Percentiles rank a stretch among this genome's conserved stretches.
These are phyloP conservation scores for Galerina sulciceps DNA, from an alignment of 768 basidiomycete species.

Conservation along the genomic window DNA sequence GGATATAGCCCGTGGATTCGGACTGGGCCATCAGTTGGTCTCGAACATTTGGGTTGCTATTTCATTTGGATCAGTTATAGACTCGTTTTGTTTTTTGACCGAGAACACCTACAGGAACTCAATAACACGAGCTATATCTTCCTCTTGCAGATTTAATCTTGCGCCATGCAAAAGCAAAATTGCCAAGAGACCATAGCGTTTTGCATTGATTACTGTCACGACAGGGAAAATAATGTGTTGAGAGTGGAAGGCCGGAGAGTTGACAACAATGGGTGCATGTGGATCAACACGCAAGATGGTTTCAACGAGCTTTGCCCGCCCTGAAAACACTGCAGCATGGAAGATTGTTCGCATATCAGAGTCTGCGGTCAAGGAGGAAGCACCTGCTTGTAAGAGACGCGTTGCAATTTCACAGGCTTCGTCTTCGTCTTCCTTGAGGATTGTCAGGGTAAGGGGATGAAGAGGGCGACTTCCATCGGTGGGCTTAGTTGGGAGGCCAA, in stretches of 20 bases:
- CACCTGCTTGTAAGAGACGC: constrained; percentile 43
- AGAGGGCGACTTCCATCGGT: constrained; percentile 25
- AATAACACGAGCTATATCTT: constrained; percentile 38
- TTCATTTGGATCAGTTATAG: not conserved
- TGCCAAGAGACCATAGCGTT: constrained; percentile 39
- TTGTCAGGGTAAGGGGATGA: constrained; percentile 45
- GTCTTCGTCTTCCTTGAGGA: constrained; percentile 45
- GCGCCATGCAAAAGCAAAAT: constrained; percentile 44
- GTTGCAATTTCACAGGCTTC: constrained; percentile 41
- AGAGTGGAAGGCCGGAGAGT: constrained; percentile 38
- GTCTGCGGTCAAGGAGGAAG: constrained; percentile 46
- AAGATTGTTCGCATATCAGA: constrained; percentile 43
- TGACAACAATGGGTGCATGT: constrained; percentile 38
- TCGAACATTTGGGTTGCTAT: constrained; percentile 19
- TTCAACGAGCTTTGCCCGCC: constrained; percentile 41
- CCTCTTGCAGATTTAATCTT: constrained; percentile 35
- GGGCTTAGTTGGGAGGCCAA: constrained; percentile 36
- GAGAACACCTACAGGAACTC: constrained; percentile 34
- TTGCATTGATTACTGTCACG: constrained; percentile 34
- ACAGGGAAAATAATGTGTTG: constrained; percentile 38
- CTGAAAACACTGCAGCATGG: constrained; percentile 37
- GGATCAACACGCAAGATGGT: constrained; percentile 47
- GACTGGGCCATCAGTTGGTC: constrained; percentile 23
- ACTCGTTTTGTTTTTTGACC: too few species aligned
- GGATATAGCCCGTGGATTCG: constrained; percentile 25